Evolutionary conservation across 768 basidiomycete species (phyloP), one percentile per base, ranked within the genome.

Genomic region (Crepidotus variabilis): DNA sequence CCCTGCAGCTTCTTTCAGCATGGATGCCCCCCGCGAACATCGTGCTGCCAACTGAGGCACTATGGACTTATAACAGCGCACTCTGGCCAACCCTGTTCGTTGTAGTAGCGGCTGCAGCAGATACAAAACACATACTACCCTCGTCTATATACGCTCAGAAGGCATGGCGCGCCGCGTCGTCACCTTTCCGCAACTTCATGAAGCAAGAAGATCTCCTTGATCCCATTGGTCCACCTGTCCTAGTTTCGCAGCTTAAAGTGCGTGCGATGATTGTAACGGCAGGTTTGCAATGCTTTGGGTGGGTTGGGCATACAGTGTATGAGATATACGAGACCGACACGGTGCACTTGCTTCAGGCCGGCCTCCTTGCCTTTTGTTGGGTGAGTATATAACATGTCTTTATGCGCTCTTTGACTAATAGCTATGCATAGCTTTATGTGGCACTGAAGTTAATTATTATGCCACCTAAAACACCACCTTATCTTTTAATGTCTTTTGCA

Each of bases 141-240:
- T 47, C 65, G 16, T 71, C 77, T 32, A 72, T 67, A 58, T 24
- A 56, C 23, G 28, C 74, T 1, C 57, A 59, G 47, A 51, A 46
- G 10, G 20, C 62, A 47, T 66, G 67, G 59, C 59, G 53, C 34
- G 55, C 45, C 22, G 28, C 75, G 22, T 63, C 67, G 47, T 64
- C 69, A 23, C 84, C 83, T 1, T 83, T 84, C 60, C 65, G 68
- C 20, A 78, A 79, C 66, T 86, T 85, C 60, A 64, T 86, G 52
- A 71, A 72, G 9, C 65, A 78, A 10, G 73, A 79, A 51, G 83
- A 85, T 65, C 65, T 85, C n/a, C 70, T 71, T 36, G 77, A 77
- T 47, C 67, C 77, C 18, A 67, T 69, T 18, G 70, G 72, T 52
- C 55, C 55, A 34, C 60, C 68, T 39, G 62, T 61, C 28, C 60